Evolutionary conservation across 2,329 filamentous ascomycete species (phyloP), one percentile per base, ranked within the genome.

Genomic region (Diaporthe helianthi): DNA sequence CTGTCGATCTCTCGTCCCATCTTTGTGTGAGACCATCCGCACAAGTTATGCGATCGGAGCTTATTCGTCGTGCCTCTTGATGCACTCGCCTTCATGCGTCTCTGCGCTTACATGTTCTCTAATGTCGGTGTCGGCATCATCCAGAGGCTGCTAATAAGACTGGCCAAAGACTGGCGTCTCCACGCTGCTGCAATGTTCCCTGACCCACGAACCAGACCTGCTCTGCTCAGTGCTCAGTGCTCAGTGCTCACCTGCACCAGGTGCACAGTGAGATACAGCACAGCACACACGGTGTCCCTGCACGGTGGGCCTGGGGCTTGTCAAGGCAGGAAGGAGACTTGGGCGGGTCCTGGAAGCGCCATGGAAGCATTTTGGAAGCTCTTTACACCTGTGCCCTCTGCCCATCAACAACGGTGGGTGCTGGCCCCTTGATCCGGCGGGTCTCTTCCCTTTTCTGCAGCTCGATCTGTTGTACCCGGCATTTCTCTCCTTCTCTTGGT

Each of bases 1-100:
- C 66, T 71, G 53, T 65, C 69, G 52, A 65, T 66, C 53, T 65
- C 46, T 55, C 61, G 26, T 71, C 66, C 66, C 52, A 60, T 47
- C 51, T 68, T 68, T 46, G 54, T 67, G 65, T 58, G 46, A 58
- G 52, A 58, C 65, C 44, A 41, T 49, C 52, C 41, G 29, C 52
- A 44, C 46, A 41, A 49, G 19, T 54, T 58, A 58, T 66, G 52
- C 52, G 41, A 58, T 29, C 46, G 31, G 65, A 58, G 52, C 65
- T 67, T 67, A 31, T 41, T 58, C 24, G 63, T 58, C 24, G 63
- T 29, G 47, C 51, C 31, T 58, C 22, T 47, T 63, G 58, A 63
- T 49, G 58, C 58, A 63, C 58, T 36, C 44, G 22, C 29, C 58
- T 63, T 63, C 44, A 63, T 63, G 58, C 58, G 31, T 44, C 44